Evolutionary conservation across 2,329 filamentous ascomycete species (phyloP).

Genomic region (Zymoseptoria crescenta): DNA sequence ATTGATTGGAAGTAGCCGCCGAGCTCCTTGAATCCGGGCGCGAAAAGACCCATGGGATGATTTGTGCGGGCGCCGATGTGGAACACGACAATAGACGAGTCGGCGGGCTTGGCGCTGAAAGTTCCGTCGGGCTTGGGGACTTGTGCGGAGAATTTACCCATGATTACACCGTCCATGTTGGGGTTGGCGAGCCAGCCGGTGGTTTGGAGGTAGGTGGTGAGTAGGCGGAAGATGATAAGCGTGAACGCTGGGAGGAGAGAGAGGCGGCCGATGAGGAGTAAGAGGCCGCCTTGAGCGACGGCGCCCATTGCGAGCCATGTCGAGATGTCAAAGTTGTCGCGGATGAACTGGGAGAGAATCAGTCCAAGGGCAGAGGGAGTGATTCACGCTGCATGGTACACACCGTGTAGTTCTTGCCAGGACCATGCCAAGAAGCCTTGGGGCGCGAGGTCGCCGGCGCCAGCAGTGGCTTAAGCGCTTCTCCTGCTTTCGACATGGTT

Average conservation of each 20-base stretch:
- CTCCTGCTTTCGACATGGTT: background rate
- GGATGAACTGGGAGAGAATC: conserved; percentile 27
- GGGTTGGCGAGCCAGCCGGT: conserved; percentile 31
- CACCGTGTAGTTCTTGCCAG: background rate
- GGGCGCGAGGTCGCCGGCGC: background rate
- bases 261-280: conserved; percentile 29
- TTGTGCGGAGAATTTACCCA: conserved; percentile 32
- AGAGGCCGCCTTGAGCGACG: conserved; percentile 31
- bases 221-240: conserved; percentile 29
- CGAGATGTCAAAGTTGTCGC: conserved; percentile 33
- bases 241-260: conserved; percentile 30
- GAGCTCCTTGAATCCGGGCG: conserved; percentile 38
- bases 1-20: conserved; percentile 35
- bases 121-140: conserved; percentile 31
- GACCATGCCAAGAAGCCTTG: background rate
- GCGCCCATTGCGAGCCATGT: conserved; percentile 38
- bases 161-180: conserved; percentile 31
- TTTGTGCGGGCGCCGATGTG: conserved; percentile 31
- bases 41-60: conserved; percentile 42
- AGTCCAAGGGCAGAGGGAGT: background rate
- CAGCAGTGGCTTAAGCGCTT: background rate
- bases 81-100: conserved; percentile 31
- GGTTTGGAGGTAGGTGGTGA: conserved; percentile 30
- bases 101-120: conserved; percentile 26
- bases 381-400: background rate